phyloP scores from a whole-genome alignment of 345 rosid species.

The Corchorus capsularis region DNA sequence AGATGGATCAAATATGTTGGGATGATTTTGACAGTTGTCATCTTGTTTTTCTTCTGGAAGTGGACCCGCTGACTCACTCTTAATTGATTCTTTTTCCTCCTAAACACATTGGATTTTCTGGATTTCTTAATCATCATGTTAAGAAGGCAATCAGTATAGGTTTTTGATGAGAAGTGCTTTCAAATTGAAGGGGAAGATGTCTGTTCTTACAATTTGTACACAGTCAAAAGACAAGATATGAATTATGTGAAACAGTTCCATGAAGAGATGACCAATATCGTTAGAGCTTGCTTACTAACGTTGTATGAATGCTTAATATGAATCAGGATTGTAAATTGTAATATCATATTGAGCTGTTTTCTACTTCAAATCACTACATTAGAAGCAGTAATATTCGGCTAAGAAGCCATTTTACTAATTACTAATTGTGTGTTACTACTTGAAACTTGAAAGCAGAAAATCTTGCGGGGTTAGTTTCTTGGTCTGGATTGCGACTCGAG shows the following conservation, averaged over 20 bases:
- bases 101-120: not conserved
- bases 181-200: not conserved
- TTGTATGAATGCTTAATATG: not conserved
- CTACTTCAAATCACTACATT: not conserved
- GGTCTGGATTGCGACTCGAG: too few relatives aligned
- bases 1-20: constrained; percentile 84
- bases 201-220: not conserved
- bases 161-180: not conserved
- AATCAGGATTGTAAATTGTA: not conserved
- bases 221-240: not conserved
- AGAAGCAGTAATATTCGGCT: not conserved
- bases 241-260: not conserved
- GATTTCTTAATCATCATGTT: constrained; percentile 8
- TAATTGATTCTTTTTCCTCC: not conserved
- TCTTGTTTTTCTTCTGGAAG: constrained; percentile 61
- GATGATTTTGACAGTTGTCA: constrained; percentile 59
- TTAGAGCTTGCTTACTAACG: not conserved
- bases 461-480: not conserved
- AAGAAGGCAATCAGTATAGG: not conserved
- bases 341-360: not conserved
- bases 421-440: not conserved
- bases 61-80: constrained; percentile 47
- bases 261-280: not conserved
- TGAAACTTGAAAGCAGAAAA: not conserved
- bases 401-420: not conserved